Base-by-base conservation (phyloP, 2,329 filamentous ascomycete species). In the Calonectria honghensis region DNA sequence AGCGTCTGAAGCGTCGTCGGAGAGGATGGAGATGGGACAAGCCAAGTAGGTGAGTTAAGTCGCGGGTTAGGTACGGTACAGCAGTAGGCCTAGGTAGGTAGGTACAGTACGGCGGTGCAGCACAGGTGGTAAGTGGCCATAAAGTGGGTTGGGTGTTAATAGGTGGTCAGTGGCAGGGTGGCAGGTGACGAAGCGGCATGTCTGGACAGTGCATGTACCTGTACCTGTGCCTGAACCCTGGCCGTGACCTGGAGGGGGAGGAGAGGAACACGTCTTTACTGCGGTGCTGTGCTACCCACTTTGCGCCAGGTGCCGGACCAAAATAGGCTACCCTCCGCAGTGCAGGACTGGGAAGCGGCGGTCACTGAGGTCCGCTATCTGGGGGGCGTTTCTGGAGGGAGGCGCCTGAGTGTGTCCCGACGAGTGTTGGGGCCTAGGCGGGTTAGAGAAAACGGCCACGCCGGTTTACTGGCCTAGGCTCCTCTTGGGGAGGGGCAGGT, bases 11-110 rank as follows among this genome's bases (percentile, higher is more conserved):
- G 45, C 51, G 45, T 59, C 67, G 72, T 69, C 66, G 70, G 66
- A 59, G 72, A 45, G 51, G 68, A 68, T 68, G 63, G 63, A 52
- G 72, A 59, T 54, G 61, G 61, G 61, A 64, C 61, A 64, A 64
- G 59, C 35, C 57, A 63, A 63, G 45, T 64, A 64, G 57, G 51
- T 57, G 20, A 50, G 37, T 63, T 68, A 41, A 27, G 65, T 68
- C 37, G 68, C 48, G 68, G 54, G 68, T 51, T 63, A 69, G 57
- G 68, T 45, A 52, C 52, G 66, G 66, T 70, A 64, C 61, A 64
- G 61, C 20, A 48, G 37, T 14, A 48, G 37, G 39, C 32, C 32
- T n/a, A 64, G 51, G 51, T 32, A 29, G 59, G 59, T 45, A 48
- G 61, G 61, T 48, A 48, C 27, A 48, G 61, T 45, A 45, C 39